phyloP scores from a whole-genome alignment of 2,329 filamentous ascomycete species.

The Amylocarpus encephaloides region DNA sequence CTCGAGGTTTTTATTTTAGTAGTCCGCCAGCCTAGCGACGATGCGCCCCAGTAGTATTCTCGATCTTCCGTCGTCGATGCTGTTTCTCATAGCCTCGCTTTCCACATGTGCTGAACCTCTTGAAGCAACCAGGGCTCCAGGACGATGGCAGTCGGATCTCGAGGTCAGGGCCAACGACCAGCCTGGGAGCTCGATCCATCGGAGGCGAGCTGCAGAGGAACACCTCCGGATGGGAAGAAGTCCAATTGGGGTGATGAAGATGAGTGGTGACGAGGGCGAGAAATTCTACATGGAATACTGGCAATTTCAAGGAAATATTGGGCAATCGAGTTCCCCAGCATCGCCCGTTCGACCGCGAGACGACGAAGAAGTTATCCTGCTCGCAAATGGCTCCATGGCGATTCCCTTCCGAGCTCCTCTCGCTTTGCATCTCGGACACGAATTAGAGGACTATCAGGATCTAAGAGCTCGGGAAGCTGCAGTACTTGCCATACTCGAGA shows the following conservation, averaged over 20 bases:
- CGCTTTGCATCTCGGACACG: constrained; percentile 38
- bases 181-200: constrained; percentile 39
- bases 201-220: constrained; percentile 37
- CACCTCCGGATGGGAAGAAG: constrained; percentile 32
- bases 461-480: constrained; percentile 26
- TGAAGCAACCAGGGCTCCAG: constrained; percentile 16
- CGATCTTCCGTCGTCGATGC: constrained; percentile 38
- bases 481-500: constrained; percentile 43
- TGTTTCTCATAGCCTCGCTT: constrained; percentile 40
- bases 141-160: constrained; percentile 41
- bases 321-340: constrained; percentile 6
- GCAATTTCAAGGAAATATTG: constrained; percentile 28
- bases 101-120: constrained; percentile 31
- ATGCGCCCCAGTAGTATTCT: constrained; percentile 39
- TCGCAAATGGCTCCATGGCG: constrained; percentile 18
- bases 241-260: constrained; percentile 64
- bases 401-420: constrained; percentile 45
- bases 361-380: constrained; percentile 18
- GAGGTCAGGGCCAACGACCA: constrained; percentile 37
- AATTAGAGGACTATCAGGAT: constrained; percentile 5
- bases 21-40: not conserved
- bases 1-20: not conserved
- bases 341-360: constrained; percentile 16
- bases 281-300: constrained; percentile 68
- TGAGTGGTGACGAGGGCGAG: constrained; percentile 62